Evolutionary conservation across 2,329 filamentous ascomycete genomes (phyloP).

Genomic region (Colletotrichum caudatum): DNA sequence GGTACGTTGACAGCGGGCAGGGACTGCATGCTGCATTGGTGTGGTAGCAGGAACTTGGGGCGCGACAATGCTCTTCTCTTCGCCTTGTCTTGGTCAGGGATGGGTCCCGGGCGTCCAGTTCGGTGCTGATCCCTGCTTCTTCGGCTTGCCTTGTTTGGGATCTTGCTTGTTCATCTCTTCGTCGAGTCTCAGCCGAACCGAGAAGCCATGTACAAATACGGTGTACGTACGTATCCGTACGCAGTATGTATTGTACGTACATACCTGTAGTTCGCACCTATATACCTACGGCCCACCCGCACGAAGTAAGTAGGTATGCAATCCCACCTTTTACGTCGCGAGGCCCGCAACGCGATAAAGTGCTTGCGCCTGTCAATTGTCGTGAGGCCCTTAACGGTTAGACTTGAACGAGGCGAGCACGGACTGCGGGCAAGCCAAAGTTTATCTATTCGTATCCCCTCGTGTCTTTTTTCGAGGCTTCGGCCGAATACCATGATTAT

Average conservation of each 20-base stretch:
- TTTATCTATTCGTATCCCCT: constrained; percentile 19
- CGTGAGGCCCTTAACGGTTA: constrained; percentile 8
- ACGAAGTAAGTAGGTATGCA: neutral
- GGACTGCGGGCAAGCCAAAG: constrained; percentile 38
- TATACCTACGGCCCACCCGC: neutral
- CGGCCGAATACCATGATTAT: constrained; percentile 9
- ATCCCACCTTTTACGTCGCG: constrained; percentile 3
- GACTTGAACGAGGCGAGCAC: constrained; percentile 37
- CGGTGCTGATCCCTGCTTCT: constrained; percentile 30
- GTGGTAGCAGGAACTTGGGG: constrained; percentile 11
- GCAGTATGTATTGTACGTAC: too few species aligned
- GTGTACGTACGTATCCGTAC: constrained; percentile 1
- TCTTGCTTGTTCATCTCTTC: constrained; percentile 33
- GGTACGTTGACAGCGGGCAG: constrained; percentile 29
- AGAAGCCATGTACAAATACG: neutral
- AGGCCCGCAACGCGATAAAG: constrained; percentile 28
- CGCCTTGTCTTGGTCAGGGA: constrained; percentile 33
- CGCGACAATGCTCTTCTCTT: constrained; percentile 34
- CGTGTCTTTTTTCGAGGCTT: constrained; percentile 22
- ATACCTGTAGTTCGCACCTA: too few species aligned
- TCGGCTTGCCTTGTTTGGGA: constrained; percentile 22
- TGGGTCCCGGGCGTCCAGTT: constrained; percentile 12
- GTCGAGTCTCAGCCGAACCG: constrained; percentile 14
- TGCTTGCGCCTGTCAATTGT: constrained; percentile 35
- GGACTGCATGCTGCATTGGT: constrained; percentile 26